Conservation (phyloP, 2,329 filamentous ascomycete genomes). For the Coniochaeta prunicola region DNA sequence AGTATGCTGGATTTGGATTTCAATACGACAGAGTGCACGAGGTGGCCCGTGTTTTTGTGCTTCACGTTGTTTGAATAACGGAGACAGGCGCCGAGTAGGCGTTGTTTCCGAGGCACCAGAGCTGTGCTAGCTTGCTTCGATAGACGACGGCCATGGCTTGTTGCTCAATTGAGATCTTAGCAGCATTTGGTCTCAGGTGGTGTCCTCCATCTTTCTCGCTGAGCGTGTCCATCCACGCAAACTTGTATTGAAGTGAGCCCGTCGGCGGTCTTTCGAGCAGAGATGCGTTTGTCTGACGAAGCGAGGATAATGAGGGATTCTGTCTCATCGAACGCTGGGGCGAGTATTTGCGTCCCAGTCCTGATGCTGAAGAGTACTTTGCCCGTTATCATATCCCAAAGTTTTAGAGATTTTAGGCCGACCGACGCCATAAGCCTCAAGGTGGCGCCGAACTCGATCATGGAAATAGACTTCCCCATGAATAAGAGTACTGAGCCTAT, state of each 20-base stretch:
- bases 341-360: not conserved
- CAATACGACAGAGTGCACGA: not conserved
- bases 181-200: not conserved
- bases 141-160: not conserved
- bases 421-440: not conserved
- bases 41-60: not conserved
- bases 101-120: not conserved
- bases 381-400: not conserved
- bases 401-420: not conserved
- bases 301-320: not conserved
- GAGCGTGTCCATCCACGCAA: not conserved
- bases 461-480: not conserved
- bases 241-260: not conserved
- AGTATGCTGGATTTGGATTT: not conserved
- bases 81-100: not conserved
- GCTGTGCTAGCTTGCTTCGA: not conserved
- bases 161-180: not conserved
- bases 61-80: not conserved
- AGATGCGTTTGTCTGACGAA: not conserved
- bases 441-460: not conserved
- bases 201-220: not conserved
- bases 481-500: not conserved
- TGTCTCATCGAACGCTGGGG: not conserved
- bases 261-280: not conserved
- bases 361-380: not conserved